Conservation (phyloP, 2,329 filamentous ascomycete genomes). For the Aspergillus spinulosporus region DNA sequence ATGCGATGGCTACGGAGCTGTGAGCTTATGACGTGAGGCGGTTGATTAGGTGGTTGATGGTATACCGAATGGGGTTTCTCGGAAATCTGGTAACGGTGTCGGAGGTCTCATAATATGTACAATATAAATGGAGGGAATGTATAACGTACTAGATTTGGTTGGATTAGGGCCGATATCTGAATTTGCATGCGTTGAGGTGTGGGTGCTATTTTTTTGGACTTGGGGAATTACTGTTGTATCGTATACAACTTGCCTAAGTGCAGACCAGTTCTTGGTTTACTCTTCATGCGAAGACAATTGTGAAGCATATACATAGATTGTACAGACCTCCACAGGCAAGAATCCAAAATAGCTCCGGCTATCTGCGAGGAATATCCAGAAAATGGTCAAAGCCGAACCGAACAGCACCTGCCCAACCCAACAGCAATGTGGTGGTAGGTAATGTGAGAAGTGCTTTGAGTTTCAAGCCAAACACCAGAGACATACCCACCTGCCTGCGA, state of each 20-base stretch:
- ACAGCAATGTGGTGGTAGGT: neutral
- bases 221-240: neutral
- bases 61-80: no score
- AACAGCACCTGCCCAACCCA: conserved; percentile 1
- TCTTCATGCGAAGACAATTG: conserved; percentile 21
- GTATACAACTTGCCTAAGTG: neutral
- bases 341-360: conserved; percentile 10
- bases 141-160: neutral
- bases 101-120: neutral
- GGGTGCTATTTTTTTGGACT: neutral
- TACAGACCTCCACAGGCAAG: conserved; percentile 18
- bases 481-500: conserved; percentile 5
- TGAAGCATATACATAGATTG: conserved; percentile 26
- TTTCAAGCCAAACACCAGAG: conserved; percentile 6
- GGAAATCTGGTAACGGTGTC: neutral
- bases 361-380: conserved; percentile 3
- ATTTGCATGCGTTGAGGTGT: neutral
- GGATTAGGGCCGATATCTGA: neutral
- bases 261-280: conserved; percentile 12
- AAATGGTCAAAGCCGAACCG: conserved; percentile 2
- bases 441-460: neutral
- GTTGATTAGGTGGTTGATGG: neutral
- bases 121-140: neutral
- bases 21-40: conserved; percentile 6
- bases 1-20: conserved; percentile 17